Base-by-base conservation (phyloP, 371 early-diverging fungal species). In the Actinomucor elegans region DNA sequence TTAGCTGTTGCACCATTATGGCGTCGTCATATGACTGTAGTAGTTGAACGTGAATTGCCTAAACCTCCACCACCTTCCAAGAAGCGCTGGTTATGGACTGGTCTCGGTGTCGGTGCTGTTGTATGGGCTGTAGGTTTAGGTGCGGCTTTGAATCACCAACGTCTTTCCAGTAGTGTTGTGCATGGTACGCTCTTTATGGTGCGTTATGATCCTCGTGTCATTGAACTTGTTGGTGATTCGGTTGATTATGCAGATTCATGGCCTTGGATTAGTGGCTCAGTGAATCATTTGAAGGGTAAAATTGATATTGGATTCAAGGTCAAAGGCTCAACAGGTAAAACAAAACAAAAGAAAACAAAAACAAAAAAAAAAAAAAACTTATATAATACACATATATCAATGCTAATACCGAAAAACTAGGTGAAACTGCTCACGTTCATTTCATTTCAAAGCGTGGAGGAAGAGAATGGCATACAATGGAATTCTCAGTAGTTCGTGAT, bases 201-300 rank as follows among this genome's bases (percentile, higher is more conserved):
- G 21, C 82, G 81, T 46, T 81, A 83, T 54, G 77, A 86, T 50
- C 75, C 70, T 26, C 69, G 73, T 27, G 81, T 80, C 8, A 69
- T 76, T 55, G 71, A 65, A 14, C 52, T 80, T 5, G 52, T 88
- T n/a, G 88, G 88, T 5, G 76, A 76, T 37, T 63, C 73, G 32
- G 71, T 88, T 37, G 78, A 81, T 63, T 88, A 83, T 67, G 73
- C 77, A 29, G 72, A 79, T 62, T 51, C 47, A 1, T 83, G 81
- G 80, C 84, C 86, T 9, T 88, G 88, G 88, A 83, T 88, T 58
- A 69, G 66, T 18, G 88, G 88, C 4, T 75, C 76, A 1, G 83
- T 88, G 11, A 86, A 86, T 24, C 83, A 86, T 60, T 65, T 88
- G 60, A 85, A 88, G 61, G 88, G 88, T 9, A 66, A 77, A 23